Base-by-base conservation (phyloP, 352 stramenopile genomes). In the Globisporangium middletonii region DNA sequence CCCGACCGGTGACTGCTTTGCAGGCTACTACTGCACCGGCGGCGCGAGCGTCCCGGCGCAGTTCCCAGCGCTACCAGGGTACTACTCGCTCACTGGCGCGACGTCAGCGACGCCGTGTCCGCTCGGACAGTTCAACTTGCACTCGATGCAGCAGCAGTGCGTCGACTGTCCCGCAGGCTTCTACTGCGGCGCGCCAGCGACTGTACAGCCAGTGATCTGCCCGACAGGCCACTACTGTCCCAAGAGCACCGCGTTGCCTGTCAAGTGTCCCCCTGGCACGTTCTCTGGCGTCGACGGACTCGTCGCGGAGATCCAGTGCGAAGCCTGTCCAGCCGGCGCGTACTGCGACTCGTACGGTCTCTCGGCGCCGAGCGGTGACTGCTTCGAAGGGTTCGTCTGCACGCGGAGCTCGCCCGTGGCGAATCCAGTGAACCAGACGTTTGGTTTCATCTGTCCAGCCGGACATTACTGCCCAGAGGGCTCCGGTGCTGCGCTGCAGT, bases 331-430 rank as follows among this genome's bases (percentile, higher is more conserved):
- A 11, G 66, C 76, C 9, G 92, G 92, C 0, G 79, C 69, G 27
- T 98, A 90, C 48, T 98, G 93, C 62, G 90, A 97, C 50, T 86
- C 88, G 16, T 92, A 88, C 50, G 86, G 81, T 1, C 57, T 87
- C 1, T 75, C 61, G 0, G 41, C 49, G 3, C 75, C 73, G 16
- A 89, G 78, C 61, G 79, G 74, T 0, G 65, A 62, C 4, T 92
- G 82, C 53, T 71, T 88, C 9, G 77, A 76, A 58, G 82, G 82
- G 0, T 90, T 86, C 60, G 67, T 90, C 2, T 92, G 82, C 43
- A 49, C 55, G 4, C 76, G 63, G 52, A 77, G 43, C 13, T 96
- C 82, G 0, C 71, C 77, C 8, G 67, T 88, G 43, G 56, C 72
- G 18, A 94, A 89, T 49, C 79, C 80, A 1, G 67, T 82, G 7